Percentiles rank a stretch among this genome's conserved stretches.
Conservation (phyloP, 768 basidiomycete genomes). For the Boletus insuetus region DNA sequence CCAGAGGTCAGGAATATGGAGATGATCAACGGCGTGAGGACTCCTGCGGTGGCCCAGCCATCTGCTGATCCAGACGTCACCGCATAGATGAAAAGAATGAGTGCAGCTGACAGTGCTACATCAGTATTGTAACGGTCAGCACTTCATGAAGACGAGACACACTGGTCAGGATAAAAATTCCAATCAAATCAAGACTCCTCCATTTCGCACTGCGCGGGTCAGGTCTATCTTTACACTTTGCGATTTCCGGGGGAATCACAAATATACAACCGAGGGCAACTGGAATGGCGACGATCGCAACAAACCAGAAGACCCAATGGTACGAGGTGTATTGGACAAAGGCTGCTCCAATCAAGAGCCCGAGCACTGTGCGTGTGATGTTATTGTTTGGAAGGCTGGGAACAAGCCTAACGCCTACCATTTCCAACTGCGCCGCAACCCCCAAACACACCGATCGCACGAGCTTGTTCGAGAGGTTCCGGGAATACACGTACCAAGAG, state of each 20-base stretch:
- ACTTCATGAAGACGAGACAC: neutral
- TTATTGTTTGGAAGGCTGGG: neutral
- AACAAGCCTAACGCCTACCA: slow-evolving; percentile 21
- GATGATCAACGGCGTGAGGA: slow-evolving; percentile 46
- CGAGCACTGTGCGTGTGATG: slow-evolving; percentile 31
- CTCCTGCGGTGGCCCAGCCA: slow-evolving; percentile 47
- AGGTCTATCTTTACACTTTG: neutral
- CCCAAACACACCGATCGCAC: slow-evolving; percentile 46
- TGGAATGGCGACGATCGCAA: slow-evolving; percentile 37
- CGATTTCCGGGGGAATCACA: slow-evolving; percentile 32
- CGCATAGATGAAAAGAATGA: slow-evolving; percentile 42
- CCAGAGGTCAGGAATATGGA: slow-evolving; percentile 37
- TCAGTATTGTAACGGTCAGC: neutral
- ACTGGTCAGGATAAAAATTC: slow-evolving; percentile 41
- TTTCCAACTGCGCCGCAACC: slow-evolving; percentile 46
- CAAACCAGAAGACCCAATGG: slow-evolving; percentile 52
- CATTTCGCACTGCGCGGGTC: slow-evolving; percentile 15
- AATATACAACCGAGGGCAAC: slow-evolving; percentile 33
- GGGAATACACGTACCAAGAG: slow-evolving; percentile 52
- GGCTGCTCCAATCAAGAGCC: slow-evolving; percentile 42
- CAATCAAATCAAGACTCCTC: slow-evolving; percentile 38
- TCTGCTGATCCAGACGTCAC: slow-evolving; percentile 45
- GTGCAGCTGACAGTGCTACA: slow-evolving; percentile 23
- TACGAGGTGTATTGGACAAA: slow-evolving; percentile 41
- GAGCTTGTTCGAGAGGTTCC: slow-evolving; percentile 43